Conservation (phyloP, 73 alveolate species). For the Tetrahymena malaccensis region DNA sequence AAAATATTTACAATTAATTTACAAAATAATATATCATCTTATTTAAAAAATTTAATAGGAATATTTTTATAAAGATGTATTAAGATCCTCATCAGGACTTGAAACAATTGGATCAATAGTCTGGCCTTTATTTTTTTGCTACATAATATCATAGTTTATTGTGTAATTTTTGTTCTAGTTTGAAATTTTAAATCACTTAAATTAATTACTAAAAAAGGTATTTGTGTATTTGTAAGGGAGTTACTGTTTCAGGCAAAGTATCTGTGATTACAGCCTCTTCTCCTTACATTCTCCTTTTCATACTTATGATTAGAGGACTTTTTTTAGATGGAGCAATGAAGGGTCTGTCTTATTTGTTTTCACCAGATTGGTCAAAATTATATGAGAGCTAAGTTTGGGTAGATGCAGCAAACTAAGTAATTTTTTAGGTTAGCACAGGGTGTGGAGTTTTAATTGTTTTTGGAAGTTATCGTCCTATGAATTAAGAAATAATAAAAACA, state of each 20-base stretch:
- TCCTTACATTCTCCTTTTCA: slow-evolving; percentile 41
- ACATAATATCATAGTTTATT: background rate
- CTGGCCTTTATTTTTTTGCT: background rate
- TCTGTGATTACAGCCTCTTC: slow-evolving; percentile 44
- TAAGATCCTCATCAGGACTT: background rate
- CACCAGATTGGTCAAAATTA: slow-evolving; percentile 43
- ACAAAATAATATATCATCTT: background rate
- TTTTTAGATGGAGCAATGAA: slow-evolving; percentile 40
- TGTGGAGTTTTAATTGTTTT: slow-evolving; percentile 25
- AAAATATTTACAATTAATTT: no score
- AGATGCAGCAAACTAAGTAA: slow-evolving; percentile 52
- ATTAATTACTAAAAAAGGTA: background rate
- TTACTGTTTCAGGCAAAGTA: slow-evolving; percentile 34
- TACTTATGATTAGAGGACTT: slow-evolving; percentile 46
- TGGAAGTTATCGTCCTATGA: slow-evolving; percentile 27
- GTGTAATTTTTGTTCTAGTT: background rate
- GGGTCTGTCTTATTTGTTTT: slow-evolving; percentile 38
- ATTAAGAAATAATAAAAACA: slow-evolving; percentile 11
- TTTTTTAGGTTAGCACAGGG: slow-evolving; percentile 41
- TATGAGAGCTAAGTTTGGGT: slow-evolving; percentile 38
- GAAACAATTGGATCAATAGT: background rate
- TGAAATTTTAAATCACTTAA: background rate
- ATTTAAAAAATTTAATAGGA: background rate
- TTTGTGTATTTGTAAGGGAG: slow-evolving; percentile 34
- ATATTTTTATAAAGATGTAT: background rate